These are phyloP conservation scores for Apodospora peruviana DNA, from an alignment of 495 filamentous ascomycete species.

Conservation along the genomic window DNA sequence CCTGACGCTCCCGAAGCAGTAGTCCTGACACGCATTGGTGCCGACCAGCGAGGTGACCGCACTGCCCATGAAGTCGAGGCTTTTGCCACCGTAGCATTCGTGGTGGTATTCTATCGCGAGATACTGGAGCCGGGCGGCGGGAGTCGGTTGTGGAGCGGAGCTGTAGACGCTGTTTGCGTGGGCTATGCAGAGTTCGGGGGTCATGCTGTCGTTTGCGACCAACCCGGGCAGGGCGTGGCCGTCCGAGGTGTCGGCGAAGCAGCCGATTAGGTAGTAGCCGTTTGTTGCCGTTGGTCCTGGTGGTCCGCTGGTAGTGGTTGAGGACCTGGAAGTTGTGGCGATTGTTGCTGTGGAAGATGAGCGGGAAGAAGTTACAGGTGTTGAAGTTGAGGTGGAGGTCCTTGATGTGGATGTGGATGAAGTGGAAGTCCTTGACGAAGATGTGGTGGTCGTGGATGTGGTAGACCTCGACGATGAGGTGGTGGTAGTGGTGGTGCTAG, in stretches of 20 bases:
- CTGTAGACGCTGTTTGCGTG: constrained; percentile 13
- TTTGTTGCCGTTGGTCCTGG: constrained; percentile 8
- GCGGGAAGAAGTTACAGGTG: not conserved
- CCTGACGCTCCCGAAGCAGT: constrained; percentile 15
- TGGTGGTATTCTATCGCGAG: constrained; percentile 19
- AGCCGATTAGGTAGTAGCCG: constrained; percentile 21
- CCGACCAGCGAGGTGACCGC: constrained; percentile 15
- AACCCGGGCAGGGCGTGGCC: constrained; percentile 18
- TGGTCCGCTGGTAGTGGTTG: not conserved
- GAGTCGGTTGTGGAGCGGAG: constrained; percentile 10
- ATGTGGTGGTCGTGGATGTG: not conserved
- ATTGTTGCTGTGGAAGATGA: not conserved
- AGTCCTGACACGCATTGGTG: constrained; percentile 17
- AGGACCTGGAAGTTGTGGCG: not conserved
- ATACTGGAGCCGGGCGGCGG: constrained; percentile 10
- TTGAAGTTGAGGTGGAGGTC: not conserved
- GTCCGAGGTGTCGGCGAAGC: constrained; percentile 17
- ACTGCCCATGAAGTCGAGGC: constrained; percentile 10
- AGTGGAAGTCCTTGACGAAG: not conserved
- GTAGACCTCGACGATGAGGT: not conserved
- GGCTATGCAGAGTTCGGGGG: constrained; percentile 19
- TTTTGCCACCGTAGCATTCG: constrained; percentile 20
- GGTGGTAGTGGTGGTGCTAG: not conserved
- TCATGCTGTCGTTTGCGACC: constrained; percentile 15
- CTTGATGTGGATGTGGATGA: not conserved